Base-by-base conservation (phyloP, 805 yeast species). In the Saccharomycopsis sp. region DNA sequence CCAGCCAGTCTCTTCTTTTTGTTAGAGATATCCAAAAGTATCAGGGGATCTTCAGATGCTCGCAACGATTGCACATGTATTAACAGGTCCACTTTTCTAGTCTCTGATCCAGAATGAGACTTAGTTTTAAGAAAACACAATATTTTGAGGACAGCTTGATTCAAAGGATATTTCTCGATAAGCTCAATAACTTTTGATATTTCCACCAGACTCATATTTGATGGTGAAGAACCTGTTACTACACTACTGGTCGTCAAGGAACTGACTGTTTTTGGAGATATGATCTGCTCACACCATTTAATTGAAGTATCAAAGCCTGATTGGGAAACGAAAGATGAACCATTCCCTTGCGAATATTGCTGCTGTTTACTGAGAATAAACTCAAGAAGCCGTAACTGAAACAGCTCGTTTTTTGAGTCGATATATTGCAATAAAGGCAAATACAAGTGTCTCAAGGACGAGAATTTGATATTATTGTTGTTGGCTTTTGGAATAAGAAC, bases 401-500 rank as follows among this genome's bases (percentile, higher is more conserved):
- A 54, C 3, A 14, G 23, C 3, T 22, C 23, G 3, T 22, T 25
- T 15, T 41, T 56, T 7, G 49, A 25, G 12, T 29, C 19, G 17
- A 53, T 19, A 35, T 25, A 19, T 14, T 56, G 53, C 9, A 60
- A 23, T 34, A 60, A 53, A 17, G 62, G 62, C 3, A 57, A 47
- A 23, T 57, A 57, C 50, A 60, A 57, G 7, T 38, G 56, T 19
- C 53, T 42, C 29, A 60, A 41, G 22, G 55, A 56, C 8, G 50
- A 24, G 50, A 60, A 60, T 29, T 55, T 57, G 7, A 60, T 12
- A n/a, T 19, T 19, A 12, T 17, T 51, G 15, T 54, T 53, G 17
- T 50, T 53, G 17, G 55, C 56, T 5, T 34, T 51, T 5, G 54
- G 22, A 9, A 74, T 64, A 19, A 78, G 59, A n/a, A 73, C 70